Percentiles rank a stretch among this genome's conserved stretches.
Conservation (phyloP, 2,329 filamentous ascomycete genomes). For the Chaetomium sp. region DNA sequence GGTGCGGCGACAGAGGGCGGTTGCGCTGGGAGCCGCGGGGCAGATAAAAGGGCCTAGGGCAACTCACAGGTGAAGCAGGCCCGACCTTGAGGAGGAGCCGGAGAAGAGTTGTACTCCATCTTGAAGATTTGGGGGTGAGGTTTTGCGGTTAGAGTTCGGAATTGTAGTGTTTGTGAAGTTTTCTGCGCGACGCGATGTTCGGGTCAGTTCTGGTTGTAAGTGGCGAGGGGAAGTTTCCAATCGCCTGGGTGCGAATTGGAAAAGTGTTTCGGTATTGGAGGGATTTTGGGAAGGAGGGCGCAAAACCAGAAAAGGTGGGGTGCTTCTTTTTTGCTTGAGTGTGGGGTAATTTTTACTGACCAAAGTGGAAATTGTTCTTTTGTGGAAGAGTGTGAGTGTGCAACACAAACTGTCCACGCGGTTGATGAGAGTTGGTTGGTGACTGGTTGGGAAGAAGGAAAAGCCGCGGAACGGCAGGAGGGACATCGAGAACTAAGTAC, state of each 20-base stretch:
- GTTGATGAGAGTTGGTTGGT: conserved; percentile 8
- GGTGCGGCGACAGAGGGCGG: conserved; percentile 8
- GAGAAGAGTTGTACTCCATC: conserved; percentile 30
- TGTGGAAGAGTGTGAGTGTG: conserved; percentile 10
- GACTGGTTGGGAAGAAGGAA: conserved; percentile 1
- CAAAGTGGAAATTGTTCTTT: conserved; percentile 5
- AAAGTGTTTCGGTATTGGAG: conserved; percentile 22
- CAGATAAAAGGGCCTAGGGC: conserved; percentile 18
- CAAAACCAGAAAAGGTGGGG: conserved; percentile 21
- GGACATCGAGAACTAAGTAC: conserved; percentile 12
- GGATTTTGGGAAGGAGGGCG: conserved; percentile 16
- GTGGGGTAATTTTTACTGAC: conserved; percentile 21
- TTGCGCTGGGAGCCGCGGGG: conserved; percentile 17
- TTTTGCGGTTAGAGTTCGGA: background rate
- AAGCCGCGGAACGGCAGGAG: conserved; percentile 3
- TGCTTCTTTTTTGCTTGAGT: conserved; percentile 1
- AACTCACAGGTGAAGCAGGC: conserved; percentile 48
- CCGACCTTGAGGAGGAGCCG: conserved; percentile 31
- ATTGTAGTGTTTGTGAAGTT: conserved; percentile 7
- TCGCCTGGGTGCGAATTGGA: conserved; percentile 9
- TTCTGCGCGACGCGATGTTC: conserved; percentile 12
- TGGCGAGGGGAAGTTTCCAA: conserved; percentile 11
- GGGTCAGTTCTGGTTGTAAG: conserved; percentile 20
- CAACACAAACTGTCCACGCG: conserved; percentile 11
- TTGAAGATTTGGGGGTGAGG: conserved; percentile 17